A percentile compares a stretch with the other conserved stretches of the same genome.
phyloP scores from a whole-genome alignment of 2,329 filamentous ascomycete genomes.

The Pseudogymnoascus verrucosus region DNA sequence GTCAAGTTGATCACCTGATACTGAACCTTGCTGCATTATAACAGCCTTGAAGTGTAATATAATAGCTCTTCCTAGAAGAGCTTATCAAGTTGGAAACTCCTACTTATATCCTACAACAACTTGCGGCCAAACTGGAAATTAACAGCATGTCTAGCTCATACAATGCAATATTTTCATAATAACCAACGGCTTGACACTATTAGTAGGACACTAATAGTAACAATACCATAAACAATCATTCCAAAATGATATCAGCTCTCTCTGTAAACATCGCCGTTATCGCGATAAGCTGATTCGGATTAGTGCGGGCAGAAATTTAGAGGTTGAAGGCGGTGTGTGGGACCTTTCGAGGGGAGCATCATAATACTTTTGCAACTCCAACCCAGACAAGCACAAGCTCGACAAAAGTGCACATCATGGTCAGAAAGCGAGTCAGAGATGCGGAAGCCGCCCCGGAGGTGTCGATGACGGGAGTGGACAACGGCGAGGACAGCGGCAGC shows the following conservation, averaged over 20 bases:
- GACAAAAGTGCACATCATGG: constrained; percentile 22
- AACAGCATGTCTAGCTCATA: not conserved
- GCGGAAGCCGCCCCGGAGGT: constrained; percentile 26
- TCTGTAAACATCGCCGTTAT: not conserved
- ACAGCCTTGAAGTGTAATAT: not conserved
- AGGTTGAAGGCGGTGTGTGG: constrained; percentile 9
- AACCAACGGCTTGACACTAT: not conserved
- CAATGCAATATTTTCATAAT: no score
- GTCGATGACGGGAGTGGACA: constrained; percentile 17
- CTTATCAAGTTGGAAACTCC: not conserved
- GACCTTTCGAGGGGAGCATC: constrained; percentile 5
- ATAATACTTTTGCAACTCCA: not conserved
- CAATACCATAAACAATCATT: not conserved
- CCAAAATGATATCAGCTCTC: not conserved
- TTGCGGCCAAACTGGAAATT: no score
- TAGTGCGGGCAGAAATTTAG: constrained; percentile 9
- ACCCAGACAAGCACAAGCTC: not conserved
- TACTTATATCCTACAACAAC: not conserved
- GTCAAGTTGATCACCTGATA: not conserved
- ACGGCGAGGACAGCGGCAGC: constrained; percentile 23
- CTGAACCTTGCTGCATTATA: not conserved
- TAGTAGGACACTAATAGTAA: not conserved
- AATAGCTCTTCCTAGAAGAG: not conserved
- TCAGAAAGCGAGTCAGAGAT: constrained; percentile 29
- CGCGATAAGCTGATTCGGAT: constrained; percentile 9